phyloP scores from a whole-genome alignment of 2,329 filamentous ascomycete genomes.

The Chaetoscypha palmicola region DNA sequence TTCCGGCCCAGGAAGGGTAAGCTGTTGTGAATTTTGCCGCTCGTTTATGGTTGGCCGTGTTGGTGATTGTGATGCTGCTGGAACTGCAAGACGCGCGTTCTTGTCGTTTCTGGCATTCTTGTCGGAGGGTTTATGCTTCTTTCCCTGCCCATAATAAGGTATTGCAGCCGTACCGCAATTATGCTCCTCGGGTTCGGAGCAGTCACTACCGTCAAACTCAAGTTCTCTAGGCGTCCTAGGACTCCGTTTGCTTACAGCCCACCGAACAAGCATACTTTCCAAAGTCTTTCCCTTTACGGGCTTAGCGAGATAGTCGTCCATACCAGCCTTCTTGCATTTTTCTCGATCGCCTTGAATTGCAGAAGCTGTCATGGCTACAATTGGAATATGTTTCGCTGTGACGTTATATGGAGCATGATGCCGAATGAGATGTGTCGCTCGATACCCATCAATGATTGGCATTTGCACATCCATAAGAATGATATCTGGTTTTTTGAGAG shows the following conservation, averaged over 20 bases:
- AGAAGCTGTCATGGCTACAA: slow-evolving; percentile 76
- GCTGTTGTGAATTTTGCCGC: slow-evolving; percentile 18
- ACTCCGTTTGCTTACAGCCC: slow-evolving; percentile 46
- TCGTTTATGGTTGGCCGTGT: slow-evolving; percentile 17
- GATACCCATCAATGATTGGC: slow-evolving; percentile 71
- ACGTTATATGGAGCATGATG: slow-evolving; percentile 59
- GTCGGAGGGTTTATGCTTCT: slow-evolving; percentile 1
- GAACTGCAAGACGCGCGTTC: too few species aligned
- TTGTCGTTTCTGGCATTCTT: slow-evolving; percentile 7
- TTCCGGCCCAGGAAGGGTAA: slow-evolving; percentile 24
- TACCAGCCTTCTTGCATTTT: slow-evolving; percentile 65
- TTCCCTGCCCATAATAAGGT: slow-evolving; percentile 19
- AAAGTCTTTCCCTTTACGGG: slow-evolving; percentile 62
- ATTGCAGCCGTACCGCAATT: slow-evolving; percentile 18
- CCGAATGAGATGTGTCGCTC: slow-evolving; percentile 65
- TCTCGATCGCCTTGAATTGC: slow-evolving; percentile 71
- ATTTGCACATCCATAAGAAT: slow-evolving; percentile 76
- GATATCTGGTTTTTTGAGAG: slow-evolving; percentile 50
- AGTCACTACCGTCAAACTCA: slow-evolving; percentile 20
- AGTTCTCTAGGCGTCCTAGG: slow-evolving; percentile 4
- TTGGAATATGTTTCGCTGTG: slow-evolving; percentile 56
- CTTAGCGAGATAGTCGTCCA: slow-evolving; percentile 71
- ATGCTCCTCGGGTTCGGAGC: slow-evolving; percentile 21
- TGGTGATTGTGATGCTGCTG: neutral
- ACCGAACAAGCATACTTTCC: slow-evolving; percentile 65